Evolutionary conservation across 495 filamentous ascomycete genomes (phyloP).

Genomic region (Daldinia childiae): DNA sequence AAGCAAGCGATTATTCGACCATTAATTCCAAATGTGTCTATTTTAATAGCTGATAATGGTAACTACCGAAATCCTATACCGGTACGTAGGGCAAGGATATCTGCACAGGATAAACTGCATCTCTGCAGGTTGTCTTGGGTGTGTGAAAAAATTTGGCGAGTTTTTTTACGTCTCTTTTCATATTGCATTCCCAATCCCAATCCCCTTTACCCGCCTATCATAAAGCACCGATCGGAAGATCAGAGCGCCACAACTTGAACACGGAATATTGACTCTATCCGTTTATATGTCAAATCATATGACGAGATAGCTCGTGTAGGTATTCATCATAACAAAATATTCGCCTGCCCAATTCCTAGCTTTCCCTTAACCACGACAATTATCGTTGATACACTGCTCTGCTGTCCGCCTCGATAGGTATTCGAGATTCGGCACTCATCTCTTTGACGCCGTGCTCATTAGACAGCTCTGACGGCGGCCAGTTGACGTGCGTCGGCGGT

Average conservation of each 20-base stretch:
- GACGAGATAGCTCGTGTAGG: background rate
- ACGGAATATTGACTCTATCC: background rate
- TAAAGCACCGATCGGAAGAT: background rate
- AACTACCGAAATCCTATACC: background rate
- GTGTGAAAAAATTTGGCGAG: background rate
- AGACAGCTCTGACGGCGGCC: conserved; percentile 25
- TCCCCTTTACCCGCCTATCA: background rate
- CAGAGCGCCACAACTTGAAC: background rate
- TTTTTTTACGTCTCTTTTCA: background rate
- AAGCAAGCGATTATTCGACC: background rate
- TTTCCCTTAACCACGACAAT: background rate
- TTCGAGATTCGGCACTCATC: conserved; percentile 18
- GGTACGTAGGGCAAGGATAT: background rate
- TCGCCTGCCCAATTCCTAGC: background rate
- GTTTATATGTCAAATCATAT: background rate
- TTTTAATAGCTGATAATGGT: background rate
- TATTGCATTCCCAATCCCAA: background rate
- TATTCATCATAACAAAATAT: background rate
- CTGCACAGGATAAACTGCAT: background rate
- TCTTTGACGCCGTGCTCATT: conserved; percentile 15
- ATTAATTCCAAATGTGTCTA: background rate
- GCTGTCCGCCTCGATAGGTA: conserved; percentile 19
- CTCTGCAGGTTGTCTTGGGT: background rate
- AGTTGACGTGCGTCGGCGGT: conserved; percentile 17
- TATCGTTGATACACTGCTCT: conserved; percentile 5